Base-by-base conservation (phyloP, 306 rosid species). In the Oemleria cerasiformis region DNA sequence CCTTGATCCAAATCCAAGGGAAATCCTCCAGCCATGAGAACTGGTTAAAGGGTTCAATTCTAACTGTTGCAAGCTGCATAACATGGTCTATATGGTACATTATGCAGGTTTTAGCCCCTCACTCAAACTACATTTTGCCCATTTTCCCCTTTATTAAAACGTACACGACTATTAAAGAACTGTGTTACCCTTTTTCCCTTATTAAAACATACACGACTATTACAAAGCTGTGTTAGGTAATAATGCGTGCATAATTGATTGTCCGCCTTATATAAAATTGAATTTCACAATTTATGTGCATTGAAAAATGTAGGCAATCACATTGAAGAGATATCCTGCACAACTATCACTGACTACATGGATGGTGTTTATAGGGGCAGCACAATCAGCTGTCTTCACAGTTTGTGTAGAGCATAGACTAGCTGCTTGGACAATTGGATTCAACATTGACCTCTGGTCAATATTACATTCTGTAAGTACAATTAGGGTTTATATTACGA, bases 41-140 rank as follows among this genome's bases (percentile, higher is more conserved):
- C 21, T 83, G 98, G 88, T 53, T 89, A 15, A 87, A 83, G 94
- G 98, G 97, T 66, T 94, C 96, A 54, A 25, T 91, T 81, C 96
- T 91, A n/a, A 76, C 85, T 1, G 77, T 86, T 68, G 43, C 84
- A 69, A 84, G 92, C 82, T 87, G 97, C 86, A 43, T 93, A 41
- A 79, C 79, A 21, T 86, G 86, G 93, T 87, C 98, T 70, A 19
- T 87, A 11, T 88, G 84, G 85, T 93, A 77, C 78, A 87, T 84
- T 21, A 81, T 90, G 94, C 92, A 90, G 98, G 98, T 93, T 67
- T 56, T 49, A 7, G 30, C 21, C 56, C 63, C 70, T 21, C 41
- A 15, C 51, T 16, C 36, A 21, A 15, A 36, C 65, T 9, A 21
- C 6, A 56, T 6, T n/a, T 20, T 21, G n/a, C 20, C 56, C 30